Conservation (phyloP, 441 rosid species). For the Erodium trifolium region DNA sequence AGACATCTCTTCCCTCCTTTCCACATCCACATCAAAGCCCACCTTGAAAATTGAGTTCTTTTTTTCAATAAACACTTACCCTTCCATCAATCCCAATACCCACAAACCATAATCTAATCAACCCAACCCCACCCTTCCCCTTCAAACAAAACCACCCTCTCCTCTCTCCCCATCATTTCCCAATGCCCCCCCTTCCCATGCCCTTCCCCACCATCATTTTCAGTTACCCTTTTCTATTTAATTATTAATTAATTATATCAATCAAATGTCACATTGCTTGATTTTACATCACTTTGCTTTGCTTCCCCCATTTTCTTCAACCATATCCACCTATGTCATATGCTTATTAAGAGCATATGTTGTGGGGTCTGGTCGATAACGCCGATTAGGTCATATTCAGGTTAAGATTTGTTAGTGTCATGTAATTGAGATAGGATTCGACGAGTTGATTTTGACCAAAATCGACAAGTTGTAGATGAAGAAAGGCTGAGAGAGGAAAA, state of each 20-base stretch:
- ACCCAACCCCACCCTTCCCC: neutral
- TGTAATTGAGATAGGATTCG: too few relatives aligned
- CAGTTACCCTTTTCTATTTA: constrained; percentile 8
- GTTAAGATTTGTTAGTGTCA: too few relatives aligned
- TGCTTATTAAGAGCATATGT: too few relatives aligned
- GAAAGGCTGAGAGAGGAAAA: too few relatives aligned
- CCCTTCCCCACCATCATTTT: constrained; percentile 37
- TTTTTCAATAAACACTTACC: neutral
- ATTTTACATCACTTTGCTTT: constrained; percentile 24
- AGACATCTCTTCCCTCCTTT: constrained; percentile 32
- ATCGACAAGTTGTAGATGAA: too few relatives aligned
- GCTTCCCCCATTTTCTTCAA: neutral
- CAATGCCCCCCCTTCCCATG: constrained; percentile 23
- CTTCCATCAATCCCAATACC: constrained; percentile 40
- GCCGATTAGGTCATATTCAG: too few relatives aligned
- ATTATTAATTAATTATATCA: neutral
- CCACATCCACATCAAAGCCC: constrained; percentile 29
- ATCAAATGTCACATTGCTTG: constrained; percentile 17
- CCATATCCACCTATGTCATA: constrained; percentile 9
- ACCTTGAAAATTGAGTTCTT: constrained; percentile 37
- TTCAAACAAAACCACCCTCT: constrained; percentile 18
- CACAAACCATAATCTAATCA: too few relatives aligned
- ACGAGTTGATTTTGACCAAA: too few relatives aligned
- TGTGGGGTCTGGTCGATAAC: too few relatives aligned
- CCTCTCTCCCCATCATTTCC: constrained; percentile 40